These are phyloP conservation scores for Pseudogymnoascus verrucosus DNA, from an alignment of 2,329 filamentous ascomycete genomes.

Conservation along the genomic window DNA sequence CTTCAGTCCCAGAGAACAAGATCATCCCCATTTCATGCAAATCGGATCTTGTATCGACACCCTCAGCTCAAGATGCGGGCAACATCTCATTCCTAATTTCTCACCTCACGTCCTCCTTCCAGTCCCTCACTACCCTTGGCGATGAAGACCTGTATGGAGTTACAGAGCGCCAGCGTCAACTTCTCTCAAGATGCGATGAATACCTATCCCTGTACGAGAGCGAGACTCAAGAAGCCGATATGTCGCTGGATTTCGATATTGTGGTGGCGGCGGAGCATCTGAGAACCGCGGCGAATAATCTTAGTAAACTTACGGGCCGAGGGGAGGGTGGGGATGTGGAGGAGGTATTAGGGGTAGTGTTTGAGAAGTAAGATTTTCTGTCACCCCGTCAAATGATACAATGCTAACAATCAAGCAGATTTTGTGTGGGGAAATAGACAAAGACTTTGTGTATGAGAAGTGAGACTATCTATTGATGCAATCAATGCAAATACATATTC, in stretches of 20 bases:
- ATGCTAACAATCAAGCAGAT: background rate
- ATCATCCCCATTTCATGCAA: conserved; percentile 62
- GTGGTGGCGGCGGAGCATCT: conserved; percentile 87
- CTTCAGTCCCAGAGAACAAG: conserved; percentile 20
- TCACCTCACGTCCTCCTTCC: conserved; percentile 60
- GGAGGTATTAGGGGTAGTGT: conserved; percentile 91
- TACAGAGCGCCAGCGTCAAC: conserved; percentile 77
- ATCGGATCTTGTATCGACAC: conserved; percentile 9
- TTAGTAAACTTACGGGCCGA: conserved; percentile 82
- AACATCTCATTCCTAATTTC: conserved; percentile 62
- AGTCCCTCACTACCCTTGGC: conserved; percentile 62
- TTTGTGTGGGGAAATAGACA: conserved; percentile 5
- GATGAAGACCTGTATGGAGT: conserved; percentile 83
- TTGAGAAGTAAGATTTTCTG: conserved; percentile 64
- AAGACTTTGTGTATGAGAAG: background rate
- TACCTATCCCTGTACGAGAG: conserved; percentile 67
- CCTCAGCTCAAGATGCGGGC: conserved; percentile 42
- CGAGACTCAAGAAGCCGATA: conserved; percentile 38
- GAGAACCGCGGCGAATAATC: conserved; percentile 66
- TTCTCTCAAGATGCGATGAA: conserved; percentile 63
- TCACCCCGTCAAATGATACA: background rate
- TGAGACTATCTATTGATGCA: conserved; percentile 10
- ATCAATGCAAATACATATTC: conserved; percentile 1
- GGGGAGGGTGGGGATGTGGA: conserved; percentile 86
- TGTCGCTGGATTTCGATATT: conserved; percentile 58